Evolutionary conservation across 108 stramenopile species (phyloP).

Genomic region (Cyclotella atomus): DNA sequence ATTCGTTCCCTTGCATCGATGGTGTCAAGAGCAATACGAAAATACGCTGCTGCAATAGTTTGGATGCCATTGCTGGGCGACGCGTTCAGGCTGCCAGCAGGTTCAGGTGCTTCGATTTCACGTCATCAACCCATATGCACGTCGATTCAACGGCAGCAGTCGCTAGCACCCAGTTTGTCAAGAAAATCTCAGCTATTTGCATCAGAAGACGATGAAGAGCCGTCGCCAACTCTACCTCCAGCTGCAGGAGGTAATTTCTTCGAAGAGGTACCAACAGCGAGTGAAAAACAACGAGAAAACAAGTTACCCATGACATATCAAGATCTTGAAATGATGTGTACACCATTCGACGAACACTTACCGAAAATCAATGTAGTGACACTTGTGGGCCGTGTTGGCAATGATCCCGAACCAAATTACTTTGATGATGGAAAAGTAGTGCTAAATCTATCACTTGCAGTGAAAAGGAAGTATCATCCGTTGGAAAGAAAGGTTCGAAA

Average conservation of each 20-base stretch:
- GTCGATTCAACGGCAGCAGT: neutral
- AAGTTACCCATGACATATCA: conserved; percentile 28
- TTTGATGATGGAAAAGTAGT: conserved; percentile 92
- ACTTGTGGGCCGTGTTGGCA: conserved; percentile 85
- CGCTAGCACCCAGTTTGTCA: too few relatives aligned
- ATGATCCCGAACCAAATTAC: conserved; percentile 81
- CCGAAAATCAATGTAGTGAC: conserved; percentile 81
- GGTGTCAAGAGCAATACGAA: neutral
- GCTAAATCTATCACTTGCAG: conserved; percentile 79
- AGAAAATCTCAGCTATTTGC: neutral
- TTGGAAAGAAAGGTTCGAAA: conserved; percentile 69
- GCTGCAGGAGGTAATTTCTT: conserved; percentile 30
- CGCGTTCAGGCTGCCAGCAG: neutral
- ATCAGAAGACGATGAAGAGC: neutral
- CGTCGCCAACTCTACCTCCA: neutral
- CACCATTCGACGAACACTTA: conserved; percentile 78
- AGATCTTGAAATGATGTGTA: conserved; percentile 42
- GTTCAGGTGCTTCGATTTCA: too few relatives aligned
- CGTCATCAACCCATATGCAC: too few relatives aligned
- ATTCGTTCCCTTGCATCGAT: too few relatives aligned
- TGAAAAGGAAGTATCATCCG: conserved; percentile 84
- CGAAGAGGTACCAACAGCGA: conserved; percentile 2
- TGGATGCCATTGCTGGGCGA: neutral
- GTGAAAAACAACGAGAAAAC: conserved; percentile 17
- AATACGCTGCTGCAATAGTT: neutral